Percentiles rank a stretch among this genome's conserved stretches.
Evolutionary conservation across 75 land plant genomes (phyloP).

Genomic region (Selaginella tamariscina): DNA sequence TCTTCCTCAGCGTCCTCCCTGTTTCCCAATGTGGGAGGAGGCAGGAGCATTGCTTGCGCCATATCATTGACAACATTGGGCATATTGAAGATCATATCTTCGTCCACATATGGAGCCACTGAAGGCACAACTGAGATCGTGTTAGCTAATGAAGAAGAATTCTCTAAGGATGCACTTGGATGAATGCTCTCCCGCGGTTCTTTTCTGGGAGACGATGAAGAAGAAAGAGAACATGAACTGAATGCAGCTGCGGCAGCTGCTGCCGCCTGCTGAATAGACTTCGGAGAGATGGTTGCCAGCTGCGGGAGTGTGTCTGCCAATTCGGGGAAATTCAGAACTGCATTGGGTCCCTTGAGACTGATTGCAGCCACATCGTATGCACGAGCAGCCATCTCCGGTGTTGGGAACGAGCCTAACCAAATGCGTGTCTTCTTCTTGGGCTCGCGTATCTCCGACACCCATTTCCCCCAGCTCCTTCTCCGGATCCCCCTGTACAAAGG

Average conservation of each 20-base stretch:
- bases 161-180: background rate
- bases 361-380: constrained; percentile 18
- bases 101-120: background rate
- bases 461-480: constrained; percentile 20
- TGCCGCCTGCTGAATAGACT: constrained; percentile 16
- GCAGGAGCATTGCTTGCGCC: constrained; percentile 6
- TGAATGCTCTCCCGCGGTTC: background rate
- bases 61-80: constrained; percentile 4
- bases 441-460: constrained; percentile 21
- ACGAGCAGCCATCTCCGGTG: constrained; percentile 19
- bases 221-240: background rate
- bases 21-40: background rate
- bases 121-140: too few relatives aligned
- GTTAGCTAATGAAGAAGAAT: background rate
- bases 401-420: constrained; percentile 18
- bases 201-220: background rate
- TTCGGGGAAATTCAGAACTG: constrained; percentile 17
- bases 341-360: constrained; percentile 10
- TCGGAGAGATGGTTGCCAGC: constrained; percentile 8
- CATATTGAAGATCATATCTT: constrained; percentile 8
- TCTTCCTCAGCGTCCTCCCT: background rate
- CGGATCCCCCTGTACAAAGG: constrained; percentile 14
- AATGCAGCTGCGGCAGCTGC: constrained; percentile 15
- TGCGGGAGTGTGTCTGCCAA: background rate
- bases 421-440: constrained; percentile 19